Evolutionary conservation across 192 early-diverging fungal genomes (phyloP), one percentile per base, ranked within the genome.

Genomic region (Coemansia brasiliensis): DNA sequence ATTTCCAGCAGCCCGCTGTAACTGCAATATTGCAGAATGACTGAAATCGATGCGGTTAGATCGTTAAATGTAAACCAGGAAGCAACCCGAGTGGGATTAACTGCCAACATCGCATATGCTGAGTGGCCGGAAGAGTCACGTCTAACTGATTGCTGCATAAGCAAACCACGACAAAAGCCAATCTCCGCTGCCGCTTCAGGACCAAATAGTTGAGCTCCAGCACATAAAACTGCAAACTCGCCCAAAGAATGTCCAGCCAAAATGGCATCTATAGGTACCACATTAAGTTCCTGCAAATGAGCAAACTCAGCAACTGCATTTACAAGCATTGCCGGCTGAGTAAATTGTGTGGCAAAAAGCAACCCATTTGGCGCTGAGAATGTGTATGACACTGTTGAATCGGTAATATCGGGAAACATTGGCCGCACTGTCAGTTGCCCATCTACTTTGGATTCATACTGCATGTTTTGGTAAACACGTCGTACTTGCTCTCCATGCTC

Each of bases 181-280:
- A 97, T 87, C 58, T 94, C 92, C 39, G 91, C 91, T 6, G 93
- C 72, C 18, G 86, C 72, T 55, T 94, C 90, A 32, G 95, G 83
- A 17, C 85, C 82, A 15, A 97, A 78, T 1, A 94, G 84, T 57
- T 88, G 84, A 49, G 85, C 93, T 32, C 94, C 84, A 18, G 93
- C 81, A 5, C 92, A 84, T 22, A 97, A 81, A 15, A 86, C 95
- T 53, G 93, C 92, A 58, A 94, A 95, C 67, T 97, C 95, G 70
- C 95, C 95, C 44, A 97, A 83, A 51, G 91, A 91, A 81, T 97
- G 95, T 57, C 95, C 95, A 38, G 95, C 93, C 68, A 92, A 97
- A 38, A 87, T 75, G 42, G 88, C 88, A 66, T 89, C 82, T 26
- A 72, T 61, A 44, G 89, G 91, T 37, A 95, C 86, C 49, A 94